Base-by-base conservation (phyloP, 2,329 filamentous ascomycete genomes). In the Dichotomopilus funicola region DNA sequence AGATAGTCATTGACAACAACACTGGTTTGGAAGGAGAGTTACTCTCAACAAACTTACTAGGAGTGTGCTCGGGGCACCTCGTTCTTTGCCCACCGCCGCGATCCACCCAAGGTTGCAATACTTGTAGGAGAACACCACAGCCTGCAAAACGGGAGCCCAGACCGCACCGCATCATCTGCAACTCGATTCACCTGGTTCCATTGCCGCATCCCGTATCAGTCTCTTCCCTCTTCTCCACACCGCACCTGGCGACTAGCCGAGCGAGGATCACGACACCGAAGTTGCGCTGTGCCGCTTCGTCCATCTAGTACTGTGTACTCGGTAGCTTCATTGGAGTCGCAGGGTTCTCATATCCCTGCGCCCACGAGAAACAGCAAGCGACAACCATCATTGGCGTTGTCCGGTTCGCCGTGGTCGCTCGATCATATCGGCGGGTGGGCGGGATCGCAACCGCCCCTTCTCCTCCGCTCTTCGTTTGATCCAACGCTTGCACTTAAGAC, bases 251-350 rank as follows among this genome's bases (percentile, higher is more conserved):
- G 49, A 49, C 44, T 40, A 41, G 44, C 49, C 49, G 44, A 49
- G 45, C 51, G 53, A 53, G 53, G 44, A 46, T 50, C 49, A 35
- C 47, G 53, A 40, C 53, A 47, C 54, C 45, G 51, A 54, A 54
- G 58, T 62, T 27, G 19, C 19, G 19, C 19, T 27, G 19, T 27
- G 19, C 19, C 19, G 19, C 19, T 27, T 27, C 19, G 19, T 27
- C 19, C 19, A 27, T 27, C 61, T 62, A 64, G 50, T 42, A 44
- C 34, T 44, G 13, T 46, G 53, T 45, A 50, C 56, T 13, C 49
- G 61, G 63, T 61, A 63, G 58, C 55, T 48, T 61, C 59, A 56
- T 51, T 55, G 54, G 51, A 53, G 56, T 59, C 55, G 55, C 55
- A 45, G 52, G 53, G 53, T 38, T 49, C 55, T 43, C 36, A 9